Evolutionary conservation across 225 moss, liverwort and hornwort species (phyloP), one percentile per base, ranked within the genome.

Genomic region (Pseudisothecium myosuroides): DNA sequence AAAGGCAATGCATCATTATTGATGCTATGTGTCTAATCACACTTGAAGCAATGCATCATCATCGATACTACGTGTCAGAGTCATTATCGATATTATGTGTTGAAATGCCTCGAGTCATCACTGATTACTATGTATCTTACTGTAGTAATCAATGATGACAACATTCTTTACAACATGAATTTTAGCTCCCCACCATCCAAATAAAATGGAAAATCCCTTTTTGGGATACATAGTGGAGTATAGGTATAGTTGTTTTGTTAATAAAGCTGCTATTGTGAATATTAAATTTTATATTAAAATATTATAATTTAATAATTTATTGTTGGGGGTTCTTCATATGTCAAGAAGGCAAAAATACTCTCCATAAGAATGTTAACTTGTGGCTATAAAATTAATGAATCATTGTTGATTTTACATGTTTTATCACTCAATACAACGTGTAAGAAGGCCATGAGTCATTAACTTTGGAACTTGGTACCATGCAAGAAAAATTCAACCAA

Each of bases 141-240:
- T 0, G 0, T 7, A n/a, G n/a, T n/a, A n/a, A n/a, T n/a, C n/a
- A n/a, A n/a, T 1, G 3, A 74, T 74, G 23, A 47, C 2, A 31
- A 47, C 10, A 45, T 31, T 31, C 1, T 19, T 74, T 29, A 45
- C 17, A 73, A 73, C 0, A 10, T 45, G 5, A 6, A 45, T 47
- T 17, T 29, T 0, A 73, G 2, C 13, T 23, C 3, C 2, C 4
- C 0, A 16, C 10, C 3, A 27, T 45, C 3, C 0, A 0, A 74
- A 31, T 29, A 17, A 31, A 74, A 4, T 47, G 0, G 4, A 2
- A 41, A 18, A 18, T 11, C 1, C 7, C 3, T 73, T 17, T 22
- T 1, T 1, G 0, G 1, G 0, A 45, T 45, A 17, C 17, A 17
- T 45, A 28, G 10, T 14, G 10, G 29, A 45, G 0, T 73, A 73